Conservation (phyloP, 1,139 yeast species). For the Sugiyamaella neomexicana region DNA sequence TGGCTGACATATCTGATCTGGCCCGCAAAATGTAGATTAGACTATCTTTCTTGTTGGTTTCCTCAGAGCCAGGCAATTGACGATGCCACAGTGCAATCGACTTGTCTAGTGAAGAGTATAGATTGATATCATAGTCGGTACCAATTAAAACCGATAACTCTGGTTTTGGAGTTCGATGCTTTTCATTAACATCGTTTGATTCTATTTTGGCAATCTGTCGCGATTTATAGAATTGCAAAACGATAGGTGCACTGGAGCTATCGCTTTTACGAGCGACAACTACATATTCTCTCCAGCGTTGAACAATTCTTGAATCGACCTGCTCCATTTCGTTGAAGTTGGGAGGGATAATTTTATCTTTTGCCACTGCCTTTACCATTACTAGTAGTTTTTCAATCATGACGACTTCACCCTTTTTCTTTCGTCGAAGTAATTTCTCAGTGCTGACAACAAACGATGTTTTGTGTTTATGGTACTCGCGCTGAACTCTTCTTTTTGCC, state of each 20-base stretch:
- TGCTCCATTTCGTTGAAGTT: conserved; percentile 51
- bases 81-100: conserved; percentile 54
- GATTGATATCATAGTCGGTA: conserved; percentile 44
- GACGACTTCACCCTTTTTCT: conserved; percentile 59
- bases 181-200: conserved; percentile 35
- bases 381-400: conserved; percentile 68
- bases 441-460: conserved; percentile 18
- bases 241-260: conserved; percentile 49
- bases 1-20: conserved; percentile 49
- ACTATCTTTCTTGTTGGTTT: conserved; percentile 27
- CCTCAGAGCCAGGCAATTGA: conserved; percentile 2
- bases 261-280: conserved; percentile 66
- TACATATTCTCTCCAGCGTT: conserved; percentile 74
- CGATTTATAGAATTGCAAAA: conserved; percentile 60
- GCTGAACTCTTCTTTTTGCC: conserved; percentile 3
- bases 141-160: conserved; percentile 30
- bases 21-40: conserved; percentile 56
- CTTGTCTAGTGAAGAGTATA: conserved; percentile 70
- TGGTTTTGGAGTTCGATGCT: conserved; percentile 36
- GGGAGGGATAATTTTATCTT: conserved; percentile 33
- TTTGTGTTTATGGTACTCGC: not conserved
- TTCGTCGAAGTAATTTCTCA: conserved; percentile 24
- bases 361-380: conserved; percentile 49
- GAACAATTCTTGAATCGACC: conserved; percentile 56
- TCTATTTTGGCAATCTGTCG: conserved; percentile 44